Conservation (phyloP, 768 basidiomycete genomes). For the Kwoniella mangroviensis region DNA sequence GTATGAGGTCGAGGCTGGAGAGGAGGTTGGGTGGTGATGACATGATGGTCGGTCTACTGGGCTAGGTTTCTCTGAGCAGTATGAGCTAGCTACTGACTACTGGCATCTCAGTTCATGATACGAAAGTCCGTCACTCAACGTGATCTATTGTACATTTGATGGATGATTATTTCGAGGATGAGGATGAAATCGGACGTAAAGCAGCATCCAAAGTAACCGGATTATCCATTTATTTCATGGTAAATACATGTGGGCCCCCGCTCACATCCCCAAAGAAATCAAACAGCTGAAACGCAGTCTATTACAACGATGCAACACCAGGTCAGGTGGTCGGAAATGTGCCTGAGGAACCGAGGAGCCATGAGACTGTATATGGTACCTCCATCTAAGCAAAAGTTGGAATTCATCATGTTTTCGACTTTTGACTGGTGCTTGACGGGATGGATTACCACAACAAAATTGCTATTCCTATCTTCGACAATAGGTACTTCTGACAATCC, state of each 20-base stretch:
- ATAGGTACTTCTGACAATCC: neutral
- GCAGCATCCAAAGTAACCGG: neutral
- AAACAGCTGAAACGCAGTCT: neutral
- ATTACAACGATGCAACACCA: neutral
- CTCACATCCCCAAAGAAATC: constrained; percentile 1
- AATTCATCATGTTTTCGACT: neutral
- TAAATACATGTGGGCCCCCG: neutral
- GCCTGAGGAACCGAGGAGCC: neutral
- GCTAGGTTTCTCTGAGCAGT: no score
- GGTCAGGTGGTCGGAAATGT: neutral
- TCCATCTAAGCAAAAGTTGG: constrained; percentile 17
- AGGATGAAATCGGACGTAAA: neutral
- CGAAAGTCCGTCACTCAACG: no score
- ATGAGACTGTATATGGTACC: neutral
- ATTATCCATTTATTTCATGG: neutral
- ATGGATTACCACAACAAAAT: neutral
- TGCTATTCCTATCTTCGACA: neutral
- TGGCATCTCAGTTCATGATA: neutral
- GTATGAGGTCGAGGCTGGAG: constrained; percentile 20
- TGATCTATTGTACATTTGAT: no score
- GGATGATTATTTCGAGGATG: neutral
- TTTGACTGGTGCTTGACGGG: neutral
- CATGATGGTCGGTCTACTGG: constrained; percentile 2
- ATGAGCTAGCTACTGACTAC: neutral
- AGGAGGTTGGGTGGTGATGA: constrained; percentile 26